These are phyloP conservation scores for Coniosporium tulheliwenetii DNA, from an alignment of 2,329 filamentous ascomycete species.

Conservation along the genomic window DNA sequence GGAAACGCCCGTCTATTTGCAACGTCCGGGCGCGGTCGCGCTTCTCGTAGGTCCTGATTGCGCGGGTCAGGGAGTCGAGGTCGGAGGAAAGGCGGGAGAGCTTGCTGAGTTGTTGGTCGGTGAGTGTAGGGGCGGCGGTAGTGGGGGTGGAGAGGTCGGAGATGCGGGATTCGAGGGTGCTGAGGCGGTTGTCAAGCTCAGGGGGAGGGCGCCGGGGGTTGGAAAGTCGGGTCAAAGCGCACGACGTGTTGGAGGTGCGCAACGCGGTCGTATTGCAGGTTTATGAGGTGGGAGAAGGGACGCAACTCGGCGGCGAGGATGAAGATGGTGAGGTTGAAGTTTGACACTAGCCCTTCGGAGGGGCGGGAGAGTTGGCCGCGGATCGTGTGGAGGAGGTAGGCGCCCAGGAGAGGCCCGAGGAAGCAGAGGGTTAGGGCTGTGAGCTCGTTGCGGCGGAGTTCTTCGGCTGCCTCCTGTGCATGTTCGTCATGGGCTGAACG, in stretches of 20 bases:
- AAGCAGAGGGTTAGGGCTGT: conserved; percentile 67
- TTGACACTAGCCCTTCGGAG: conserved; percentile 74
- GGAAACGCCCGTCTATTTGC: conserved; percentile 61
- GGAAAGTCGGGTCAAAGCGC: conserved; percentile 4
- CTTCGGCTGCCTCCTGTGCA: conserved; percentile 28
- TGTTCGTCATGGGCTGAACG: conserved; percentile 1
- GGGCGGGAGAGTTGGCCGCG: conserved; percentile 66
- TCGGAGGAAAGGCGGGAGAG: conserved; percentile 43
- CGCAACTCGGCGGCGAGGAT: conserved; percentile 73
- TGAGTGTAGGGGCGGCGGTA: conserved; percentile 9
- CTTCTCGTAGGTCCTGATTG: conserved; percentile 84
- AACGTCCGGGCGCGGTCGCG: conserved; percentile 59
- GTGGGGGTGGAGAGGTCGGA: conserved; percentile 18
- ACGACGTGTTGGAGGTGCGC: conserved; percentile 68
- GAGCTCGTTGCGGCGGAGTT: conserved; percentile 61
- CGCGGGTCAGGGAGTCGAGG: conserved; percentile 74
- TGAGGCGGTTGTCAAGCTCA: conserved; percentile 49
- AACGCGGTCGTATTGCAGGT: conserved; percentile 63
- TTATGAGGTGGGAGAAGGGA: conserved; percentile 67
- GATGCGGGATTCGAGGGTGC: conserved; percentile 49
- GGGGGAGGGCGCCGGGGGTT: conserved; percentile 14
- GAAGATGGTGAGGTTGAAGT: conserved; percentile 88
- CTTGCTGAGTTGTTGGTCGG: conserved; percentile 17
- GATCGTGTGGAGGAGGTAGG: conserved; percentile 70
- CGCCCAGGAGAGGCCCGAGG: conserved; percentile 59